Base-by-base conservation (phyloP, 257 asterid genomes). In the Solanum arcanum region DNA sequence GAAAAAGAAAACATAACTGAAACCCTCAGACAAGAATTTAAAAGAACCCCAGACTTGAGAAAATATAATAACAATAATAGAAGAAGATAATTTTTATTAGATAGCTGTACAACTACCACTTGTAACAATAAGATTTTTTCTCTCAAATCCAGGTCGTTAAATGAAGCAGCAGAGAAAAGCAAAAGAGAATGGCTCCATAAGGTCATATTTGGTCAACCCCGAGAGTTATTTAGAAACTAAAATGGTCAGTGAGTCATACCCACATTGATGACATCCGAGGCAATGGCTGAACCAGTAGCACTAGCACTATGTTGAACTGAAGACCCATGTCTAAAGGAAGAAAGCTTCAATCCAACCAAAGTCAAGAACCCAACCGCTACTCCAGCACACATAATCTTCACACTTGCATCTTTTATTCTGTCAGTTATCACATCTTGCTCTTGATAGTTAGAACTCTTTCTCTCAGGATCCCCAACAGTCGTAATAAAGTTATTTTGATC, bases 341-440 rank as follows among this genome's bases (percentile, higher is more conserved):
- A 73, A 86, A 94, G 91, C 88, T 91, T 97, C 90, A 97, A 90
- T 60, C 99, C 97, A 60, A 89, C 87, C 88, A 97, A 86, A 88
- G 98, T 92, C 88, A 94, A 88, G 86, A 96, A 90, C 39, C 99
- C 98, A 89, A 97, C 93, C 13, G 95, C 97, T 75, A 92, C 94
- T 86, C 99, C 99, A 87, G 94, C 99, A 88, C 95, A 94, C 95
- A 91, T 92, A 85, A 97, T 93, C 95, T 97, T 97, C 83, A 95
- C 87, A 46, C 93, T 91, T 64, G 93, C 89, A 85, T 93, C 98
- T 90, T 96, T 93, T 88, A 95, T 94, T 85, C 90, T 91, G 75
- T 89, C 88, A 5, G 98, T 92, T 77, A 96, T 94, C 87, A 84
- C 78, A 87, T 94, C 97, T 88, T 92, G 96, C 91, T 93, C 92